Conservation (phyloP, 2,329 filamentous ascomycete genomes). For the Penicillium vulpinum region DNA sequence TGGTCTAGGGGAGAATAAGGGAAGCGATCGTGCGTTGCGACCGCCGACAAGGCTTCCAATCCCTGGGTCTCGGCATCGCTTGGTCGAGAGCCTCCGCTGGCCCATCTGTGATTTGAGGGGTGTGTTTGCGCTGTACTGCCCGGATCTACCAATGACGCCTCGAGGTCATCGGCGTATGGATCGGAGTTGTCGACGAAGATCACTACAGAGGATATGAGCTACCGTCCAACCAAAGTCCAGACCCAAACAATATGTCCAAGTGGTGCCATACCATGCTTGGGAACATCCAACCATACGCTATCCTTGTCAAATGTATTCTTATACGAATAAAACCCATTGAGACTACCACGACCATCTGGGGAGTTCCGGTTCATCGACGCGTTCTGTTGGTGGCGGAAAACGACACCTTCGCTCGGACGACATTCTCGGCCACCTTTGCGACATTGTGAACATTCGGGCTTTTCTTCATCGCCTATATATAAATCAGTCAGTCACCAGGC, state of each 20-base stretch:
- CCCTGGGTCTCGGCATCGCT: slow-evolving; percentile 48
- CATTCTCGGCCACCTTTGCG: slow-evolving; percentile 61
- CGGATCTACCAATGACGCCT: slow-evolving; percentile 35
- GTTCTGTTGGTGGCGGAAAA: slow-evolving; percentile 69
- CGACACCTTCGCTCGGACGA: slow-evolving; percentile 61
- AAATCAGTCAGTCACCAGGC: slow-evolving; percentile 1
- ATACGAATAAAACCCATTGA: slow-evolving; percentile 65
- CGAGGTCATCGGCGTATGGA: slow-evolving; percentile 57
- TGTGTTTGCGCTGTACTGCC: slow-evolving; percentile 32
- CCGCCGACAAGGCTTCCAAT: slow-evolving; percentile 56
- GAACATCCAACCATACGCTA: slow-evolving; percentile 63
- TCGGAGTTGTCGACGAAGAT: slow-evolving; percentile 64
- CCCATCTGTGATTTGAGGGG: slow-evolving; percentile 36
- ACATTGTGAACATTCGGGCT: slow-evolving; percentile 62
- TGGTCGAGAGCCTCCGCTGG: slow-evolving; percentile 25
- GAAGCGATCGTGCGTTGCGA: slow-evolving; percentile 48
- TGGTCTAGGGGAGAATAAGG: slow-evolving; percentile 30
- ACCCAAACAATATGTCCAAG: not conserved
- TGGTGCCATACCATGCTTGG: slow-evolving; percentile 52
- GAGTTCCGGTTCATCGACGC: slow-evolving; percentile 62
- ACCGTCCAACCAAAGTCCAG: not conserved
- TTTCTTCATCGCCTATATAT: slow-evolving; percentile 54
- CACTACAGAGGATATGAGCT: slow-evolving; percentile 40
- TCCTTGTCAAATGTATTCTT: slow-evolving; percentile 64
- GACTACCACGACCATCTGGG: slow-evolving; percentile 42